Conservation (phyloP, 2,329 filamentous ascomycete genomes). For the Aspergillus unguis region DNA sequence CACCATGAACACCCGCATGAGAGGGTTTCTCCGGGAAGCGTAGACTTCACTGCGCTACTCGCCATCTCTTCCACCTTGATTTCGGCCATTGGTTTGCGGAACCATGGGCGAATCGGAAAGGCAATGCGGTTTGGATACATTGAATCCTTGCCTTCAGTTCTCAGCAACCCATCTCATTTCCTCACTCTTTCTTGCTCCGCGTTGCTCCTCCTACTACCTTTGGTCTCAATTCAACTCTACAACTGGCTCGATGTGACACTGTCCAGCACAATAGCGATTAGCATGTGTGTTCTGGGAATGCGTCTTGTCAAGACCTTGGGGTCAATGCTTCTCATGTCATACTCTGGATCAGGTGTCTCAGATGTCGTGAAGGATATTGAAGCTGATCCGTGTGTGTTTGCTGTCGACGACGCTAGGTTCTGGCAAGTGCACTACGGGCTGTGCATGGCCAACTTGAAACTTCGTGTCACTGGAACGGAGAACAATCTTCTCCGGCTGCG, state of each 20-base stretch:
- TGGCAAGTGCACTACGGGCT: constrained; percentile 99
- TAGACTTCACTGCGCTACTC: constrained; percentile 77
- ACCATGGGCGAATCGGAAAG: constrained; percentile 87
- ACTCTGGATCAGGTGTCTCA: constrained; percentile 59
- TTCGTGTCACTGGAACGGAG: constrained; percentile 70
- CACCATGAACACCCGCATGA: constrained; percentile 68
- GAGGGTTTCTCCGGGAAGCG: constrained; percentile 66
- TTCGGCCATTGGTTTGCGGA: constrained; percentile 81
- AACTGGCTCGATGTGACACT: constrained; percentile 79
- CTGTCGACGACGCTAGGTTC: constrained; percentile 86
- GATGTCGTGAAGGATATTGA: constrained; percentile 83
- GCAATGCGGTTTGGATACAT: constrained; percentile 85
- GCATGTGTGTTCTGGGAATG: constrained; percentile 84
- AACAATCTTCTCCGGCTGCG: constrained; percentile 69
- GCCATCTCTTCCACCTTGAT: constrained; percentile 80
- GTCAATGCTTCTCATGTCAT: constrained; percentile 94
- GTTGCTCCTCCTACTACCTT: constrained; percentile 74
- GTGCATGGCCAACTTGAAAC: constrained; percentile 89
- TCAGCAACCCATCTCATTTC: constrained; percentile 93
- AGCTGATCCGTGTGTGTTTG: constrained; percentile 69
- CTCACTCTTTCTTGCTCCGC: constrained; percentile 84
- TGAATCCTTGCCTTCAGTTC: constrained; percentile 74
- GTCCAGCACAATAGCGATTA: constrained; percentile 74
- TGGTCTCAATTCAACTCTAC: constrained; percentile 77
- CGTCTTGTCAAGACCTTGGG: constrained; percentile 82